These are phyloP conservation scores for Phytopythium helicoides DNA, from an alignment of 352 stramenopile species.

Conservation along the genomic window DNA sequence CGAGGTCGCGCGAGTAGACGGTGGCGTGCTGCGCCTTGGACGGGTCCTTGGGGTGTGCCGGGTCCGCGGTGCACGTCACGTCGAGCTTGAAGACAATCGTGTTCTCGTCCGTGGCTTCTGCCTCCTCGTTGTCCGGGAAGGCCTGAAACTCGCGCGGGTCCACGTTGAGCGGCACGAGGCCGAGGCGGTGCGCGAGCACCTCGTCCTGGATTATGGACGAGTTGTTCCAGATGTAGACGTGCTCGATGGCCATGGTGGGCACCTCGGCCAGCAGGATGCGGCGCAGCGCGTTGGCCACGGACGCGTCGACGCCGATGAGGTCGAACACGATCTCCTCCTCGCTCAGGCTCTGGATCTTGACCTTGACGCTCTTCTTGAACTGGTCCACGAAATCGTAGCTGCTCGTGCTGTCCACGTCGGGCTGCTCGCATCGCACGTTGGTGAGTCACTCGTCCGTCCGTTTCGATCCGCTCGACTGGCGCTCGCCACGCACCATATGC, in stretches of 20 bases:
- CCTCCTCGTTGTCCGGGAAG: slow-evolving; percentile 86
- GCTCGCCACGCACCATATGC: slow-evolving; percentile 53
- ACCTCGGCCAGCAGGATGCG: slow-evolving; percentile 91
- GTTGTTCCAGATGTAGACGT: slow-evolving; percentile 95
- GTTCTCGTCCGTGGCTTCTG: slow-evolving; percentile 93
- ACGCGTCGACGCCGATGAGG: slow-evolving; percentile 89
- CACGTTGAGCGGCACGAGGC: slow-evolving; percentile 81
- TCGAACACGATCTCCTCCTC: slow-evolving; percentile 92
- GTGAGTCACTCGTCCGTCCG: too few relatives aligned
- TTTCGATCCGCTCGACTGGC: not conserved
- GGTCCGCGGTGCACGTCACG: slow-evolving; percentile 85
- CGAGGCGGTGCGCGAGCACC: slow-evolving; percentile 89
- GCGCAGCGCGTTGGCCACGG: slow-evolving; percentile 90
- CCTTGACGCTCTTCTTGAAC: slow-evolving; percentile 81
- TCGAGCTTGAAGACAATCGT: slow-evolving; percentile 96
- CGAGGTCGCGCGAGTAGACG: slow-evolving; percentile 95
- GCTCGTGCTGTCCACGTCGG: slow-evolving; percentile 65
- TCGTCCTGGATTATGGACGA: slow-evolving; percentile 94
- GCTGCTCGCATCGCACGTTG: too few relatives aligned
- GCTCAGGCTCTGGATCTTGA: slow-evolving; percentile 80
- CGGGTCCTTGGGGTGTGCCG: slow-evolving; percentile 59
- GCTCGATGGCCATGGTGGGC: slow-evolving; percentile 93
- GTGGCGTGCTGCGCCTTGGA: slow-evolving; percentile 65
- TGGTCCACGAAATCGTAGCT: slow-evolving; percentile 81
- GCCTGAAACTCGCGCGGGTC: slow-evolving; percentile 85